Conservation (phyloP, 1,139 yeast genomes). For the Wickerhamomyces sp. region DNA sequence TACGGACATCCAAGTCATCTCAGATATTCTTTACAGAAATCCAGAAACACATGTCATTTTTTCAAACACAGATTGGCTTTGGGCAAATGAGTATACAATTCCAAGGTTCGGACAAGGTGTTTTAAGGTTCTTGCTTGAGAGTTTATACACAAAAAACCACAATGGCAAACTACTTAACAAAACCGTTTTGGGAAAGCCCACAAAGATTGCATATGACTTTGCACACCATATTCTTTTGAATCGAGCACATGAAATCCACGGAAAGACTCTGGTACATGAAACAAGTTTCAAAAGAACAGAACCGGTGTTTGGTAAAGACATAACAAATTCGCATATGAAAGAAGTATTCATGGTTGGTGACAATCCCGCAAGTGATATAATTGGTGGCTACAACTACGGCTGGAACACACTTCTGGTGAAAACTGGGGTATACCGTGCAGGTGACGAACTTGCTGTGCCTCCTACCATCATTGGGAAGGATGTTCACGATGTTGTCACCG, state of each 20-base stretch:
- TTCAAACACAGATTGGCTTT: conserved; percentile 81
- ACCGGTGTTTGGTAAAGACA: conserved; percentile 16
- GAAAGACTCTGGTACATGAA: conserved; percentile 10
- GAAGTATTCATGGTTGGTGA: conserved; percentile 92
- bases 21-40: conserved; percentile 54
- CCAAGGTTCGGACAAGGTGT: conserved; percentile 96
- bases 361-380: conserved; percentile 88
- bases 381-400: conserved; percentile 81
- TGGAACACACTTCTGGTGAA: conserved; percentile 83
- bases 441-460: conserved; percentile 41
- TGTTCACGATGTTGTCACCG: conserved; percentile 31
- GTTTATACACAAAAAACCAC: conserved; percentile 51
- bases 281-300: conserved; percentile 17
- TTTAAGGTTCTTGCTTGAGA: conserved; percentile 59
- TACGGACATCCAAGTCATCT: conserved; percentile 72
- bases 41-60: conserved; percentile 80
- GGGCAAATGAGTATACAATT: conserved; percentile 80
- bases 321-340: conserved; percentile 18
- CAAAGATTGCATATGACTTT: conserved; percentile 71
- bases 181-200: conserved; percentile 81
- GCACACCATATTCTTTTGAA: conserved; percentile 69
- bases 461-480: conserved; percentile 35
- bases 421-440: conserved; percentile 82
- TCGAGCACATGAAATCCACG: conserved; percentile 41
- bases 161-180: conserved; percentile 43